Evolutionary conservation across 495 filamentous ascomycete genomes (phyloP).

Genomic region (Usnea hakonensis): DNA sequence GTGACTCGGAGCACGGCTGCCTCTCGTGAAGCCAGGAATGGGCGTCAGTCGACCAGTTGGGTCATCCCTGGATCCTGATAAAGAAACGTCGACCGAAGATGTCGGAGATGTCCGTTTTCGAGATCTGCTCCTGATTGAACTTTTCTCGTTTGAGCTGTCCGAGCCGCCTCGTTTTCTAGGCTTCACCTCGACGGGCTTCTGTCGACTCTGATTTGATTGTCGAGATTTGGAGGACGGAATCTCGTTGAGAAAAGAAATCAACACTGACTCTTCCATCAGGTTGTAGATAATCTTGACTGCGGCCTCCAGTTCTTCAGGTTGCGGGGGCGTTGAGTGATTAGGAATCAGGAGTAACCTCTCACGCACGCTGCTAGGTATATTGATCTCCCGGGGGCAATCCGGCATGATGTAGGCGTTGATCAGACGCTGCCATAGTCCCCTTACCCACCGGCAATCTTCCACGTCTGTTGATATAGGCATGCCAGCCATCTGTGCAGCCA

Average conservation of each 20-base stretch:
- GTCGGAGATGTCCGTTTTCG: constrained; percentile 39
- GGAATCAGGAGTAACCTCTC: constrained; percentile 66
- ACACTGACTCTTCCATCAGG: constrained; percentile 92
- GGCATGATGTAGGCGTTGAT: constrained; percentile 46
- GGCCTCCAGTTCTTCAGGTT: constrained; percentile 70
- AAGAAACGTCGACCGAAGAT: constrained; percentile 33
- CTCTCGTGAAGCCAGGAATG: constrained; percentile 31
- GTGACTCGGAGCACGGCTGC: constrained; percentile 32
- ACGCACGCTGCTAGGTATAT: constrained; percentile 78
- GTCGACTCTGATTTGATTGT: constrained; percentile 29
- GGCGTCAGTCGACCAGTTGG: constrained; percentile 23
- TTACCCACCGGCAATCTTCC: constrained; percentile 61
- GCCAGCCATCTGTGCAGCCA: constrained; percentile 39
- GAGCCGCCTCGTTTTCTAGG: constrained; percentile 28
- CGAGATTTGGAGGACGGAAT: constrained; percentile 37
- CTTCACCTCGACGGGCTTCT: constrained; percentile 16
- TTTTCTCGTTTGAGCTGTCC: constrained; percentile 23
- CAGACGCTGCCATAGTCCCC: constrained; percentile 61
- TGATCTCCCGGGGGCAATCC: constrained; percentile 76
- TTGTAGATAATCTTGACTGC: constrained; percentile 90
- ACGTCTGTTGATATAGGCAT: constrained; percentile 38
- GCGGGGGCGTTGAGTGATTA: constrained; percentile 55
- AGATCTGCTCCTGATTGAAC: constrained; percentile 24
- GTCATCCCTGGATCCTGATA: constrained; percentile 23
- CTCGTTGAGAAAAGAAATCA: constrained; percentile 69